Evolutionary conservation across 2,329 filamentous ascomycete species (phyloP), one percentile per base, ranked within the genome.

Genomic region (Phaeosphaeria sp.): DNA sequence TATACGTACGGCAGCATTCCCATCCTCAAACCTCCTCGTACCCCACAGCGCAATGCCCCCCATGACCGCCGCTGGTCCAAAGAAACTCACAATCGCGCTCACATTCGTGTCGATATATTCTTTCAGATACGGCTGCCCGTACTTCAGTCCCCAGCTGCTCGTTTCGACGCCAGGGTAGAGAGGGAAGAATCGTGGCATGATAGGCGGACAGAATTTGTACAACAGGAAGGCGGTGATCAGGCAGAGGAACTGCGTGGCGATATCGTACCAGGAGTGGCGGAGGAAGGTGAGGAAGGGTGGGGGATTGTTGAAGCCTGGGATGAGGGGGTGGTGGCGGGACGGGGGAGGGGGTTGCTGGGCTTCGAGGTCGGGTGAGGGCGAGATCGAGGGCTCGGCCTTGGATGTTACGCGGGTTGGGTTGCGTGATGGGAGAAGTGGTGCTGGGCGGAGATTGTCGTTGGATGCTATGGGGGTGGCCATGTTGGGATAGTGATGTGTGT

Each of bases 81-180:
- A 66, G n/a, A 84, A 80, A 7, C 84, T 86, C 1, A 91, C 78
- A 15, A 91, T 72, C 0, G 88, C 89, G 6, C 88, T 88, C 1
- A 84, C 78, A 81, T 84, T 87, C 63, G 89, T 90, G 15, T 87
- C 87, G 13, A 92, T 77, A 67, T 91, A 89, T 64, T 91, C 88
- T n/a, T 84, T 82, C 56, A 87, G 83, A n/a, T 88, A 75, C 0
- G 89, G 88, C 67, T 89, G 89, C 33, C 86, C 87, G 63, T 90
- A 87, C 60, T 89, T 57, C 11, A 69, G 9, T 1, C 68, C 67
- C 60, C 58, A 87, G 85, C 36, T 18, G 21, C 49, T 61, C 0
- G 20, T 54, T 43, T 63, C 52, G 2, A 71, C 53, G 21, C 63
- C 66, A 0, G 47, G 42, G 30, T 60, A 68, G 8, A 67, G 22